Percentiles rank a stretch among this genome's conserved stretches.
Conservation (phyloP, 2,329 filamentous ascomycete species). For the Ilyonectria sp. region DNA sequence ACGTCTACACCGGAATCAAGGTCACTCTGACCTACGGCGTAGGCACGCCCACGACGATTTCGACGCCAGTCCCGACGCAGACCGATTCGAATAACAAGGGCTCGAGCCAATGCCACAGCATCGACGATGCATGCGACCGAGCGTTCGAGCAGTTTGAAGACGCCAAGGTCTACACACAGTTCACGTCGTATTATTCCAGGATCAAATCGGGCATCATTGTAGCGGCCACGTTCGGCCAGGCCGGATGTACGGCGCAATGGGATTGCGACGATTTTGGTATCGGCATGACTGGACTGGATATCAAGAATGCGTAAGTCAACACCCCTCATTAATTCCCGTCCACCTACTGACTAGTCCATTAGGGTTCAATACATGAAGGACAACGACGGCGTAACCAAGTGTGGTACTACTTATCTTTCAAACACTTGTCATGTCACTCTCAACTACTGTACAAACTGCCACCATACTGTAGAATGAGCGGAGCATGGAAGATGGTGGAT, state of each 20-base stretch:
- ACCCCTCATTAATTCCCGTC: background rate
- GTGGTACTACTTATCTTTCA: constrained; percentile 34
- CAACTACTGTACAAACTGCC: constrained; percentile 38
- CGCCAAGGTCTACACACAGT: constrained; percentile 28
- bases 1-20: constrained; percentile 7
- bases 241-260: constrained; percentile 33
- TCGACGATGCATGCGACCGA: constrained; percentile 37
- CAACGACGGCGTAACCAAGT: constrained; percentile 33
- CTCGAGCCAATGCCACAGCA: constrained; percentile 34
- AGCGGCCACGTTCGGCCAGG: constrained; percentile 23
- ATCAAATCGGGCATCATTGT: constrained; percentile 28
- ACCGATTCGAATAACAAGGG: constrained; percentile 34
- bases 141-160: constrained; percentile 31
- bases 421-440: constrained; percentile 31
- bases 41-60: constrained; percentile 12
- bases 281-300: constrained; percentile 36
- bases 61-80: background rate
- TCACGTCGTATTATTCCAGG: constrained; percentile 21
- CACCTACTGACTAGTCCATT: background rate
- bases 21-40: constrained; percentile 23
- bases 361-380: constrained; percentile 31
- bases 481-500: no score
- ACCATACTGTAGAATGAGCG: background rate
- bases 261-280: constrained; percentile 32
- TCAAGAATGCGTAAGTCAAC: constrained; percentile 36